Percentiles rank a stretch among this genome's conserved stretches.
These are phyloP conservation scores for Hemileccinum rubropunctum DNA, from an alignment of 768 basidiomycete genomes.

Conservation along the genomic window DNA sequence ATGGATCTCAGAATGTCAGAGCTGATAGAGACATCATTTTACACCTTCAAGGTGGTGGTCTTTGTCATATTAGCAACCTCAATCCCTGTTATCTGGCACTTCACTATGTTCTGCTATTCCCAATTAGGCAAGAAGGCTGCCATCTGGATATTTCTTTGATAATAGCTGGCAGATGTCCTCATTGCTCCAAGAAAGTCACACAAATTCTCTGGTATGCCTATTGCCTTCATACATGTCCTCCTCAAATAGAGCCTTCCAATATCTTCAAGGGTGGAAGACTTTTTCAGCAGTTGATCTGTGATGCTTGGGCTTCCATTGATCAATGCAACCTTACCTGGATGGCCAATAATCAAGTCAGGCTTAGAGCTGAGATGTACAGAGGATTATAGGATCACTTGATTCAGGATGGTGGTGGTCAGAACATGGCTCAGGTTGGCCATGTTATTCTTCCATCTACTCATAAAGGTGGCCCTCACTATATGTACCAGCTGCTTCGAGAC, in stretches of 20 bases:
- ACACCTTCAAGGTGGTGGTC: conserved; percentile 15
- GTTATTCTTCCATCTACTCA: no score
- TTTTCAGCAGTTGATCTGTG: conserved; percentile 44
- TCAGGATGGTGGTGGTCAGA: no score
- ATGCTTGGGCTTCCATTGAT: conserved; percentile 13
- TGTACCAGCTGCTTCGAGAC: no score
- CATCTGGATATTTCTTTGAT: conserved; percentile 16
- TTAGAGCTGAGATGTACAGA: no score
- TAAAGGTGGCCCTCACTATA: no score
- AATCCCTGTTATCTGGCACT: conserved; percentile 37
- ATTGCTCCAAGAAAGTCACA: conserved; percentile 24
- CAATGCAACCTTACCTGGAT: no score
- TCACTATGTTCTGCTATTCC: conserved; percentile 46
- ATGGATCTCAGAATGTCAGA: conserved; percentile 13
- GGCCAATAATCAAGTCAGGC: no score
- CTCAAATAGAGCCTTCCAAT: conserved; percentile 16
- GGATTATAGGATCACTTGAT: no score
- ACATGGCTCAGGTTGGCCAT: no score
- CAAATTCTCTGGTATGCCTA: conserved; percentile 33
- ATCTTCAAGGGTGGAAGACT: conserved; percentile 38
- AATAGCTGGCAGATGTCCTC: neutral
- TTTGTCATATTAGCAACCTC: conserved; percentile 33
- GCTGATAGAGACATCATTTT: conserved; percentile 37
- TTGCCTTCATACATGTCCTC: conserved; percentile 24
- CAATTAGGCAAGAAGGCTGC: conserved; percentile 40